Conservation (phyloP, 2,329 filamentous ascomycete genomes). For the Seiridium unicorne region DNA sequence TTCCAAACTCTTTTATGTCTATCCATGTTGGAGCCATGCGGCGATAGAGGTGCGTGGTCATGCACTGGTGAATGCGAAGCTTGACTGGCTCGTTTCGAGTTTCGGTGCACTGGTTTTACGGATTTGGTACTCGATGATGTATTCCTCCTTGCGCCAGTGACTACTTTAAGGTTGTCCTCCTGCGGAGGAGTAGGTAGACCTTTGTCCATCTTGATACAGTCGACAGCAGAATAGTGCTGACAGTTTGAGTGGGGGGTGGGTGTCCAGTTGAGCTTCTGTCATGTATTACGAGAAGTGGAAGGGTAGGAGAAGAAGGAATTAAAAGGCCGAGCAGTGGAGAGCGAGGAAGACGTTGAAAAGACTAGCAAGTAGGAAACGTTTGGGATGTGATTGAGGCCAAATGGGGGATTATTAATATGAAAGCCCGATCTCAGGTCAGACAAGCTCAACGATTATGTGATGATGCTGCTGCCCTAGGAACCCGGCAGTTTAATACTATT, state of each 20-base stretch:
- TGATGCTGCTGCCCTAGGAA: slow-evolving; percentile 12
- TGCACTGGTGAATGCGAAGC: slow-evolving; percentile 33
- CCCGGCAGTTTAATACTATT: slow-evolving; percentile 20
- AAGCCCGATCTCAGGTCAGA: slow-evolving; percentile 17
- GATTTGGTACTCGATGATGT: slow-evolving; percentile 40
- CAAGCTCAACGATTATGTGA: slow-evolving; percentile 31
- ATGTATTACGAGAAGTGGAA: not conserved
- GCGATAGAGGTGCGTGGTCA: slow-evolving; percentile 35
- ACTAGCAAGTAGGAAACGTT: not conserved
- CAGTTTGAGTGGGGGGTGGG: slow-evolving; percentile 7
- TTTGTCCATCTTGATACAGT: slow-evolving; percentile 43
- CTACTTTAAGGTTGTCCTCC: slow-evolving; percentile 30
- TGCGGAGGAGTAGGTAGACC: slow-evolving; percentile 52
- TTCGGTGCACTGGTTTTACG: slow-evolving; percentile 49
- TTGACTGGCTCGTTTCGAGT: slow-evolving; percentile 47
- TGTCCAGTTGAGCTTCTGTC: not conserved
- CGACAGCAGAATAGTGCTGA: slow-evolving; percentile 1
- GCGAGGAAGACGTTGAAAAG: not conserved
- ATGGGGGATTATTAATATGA: slow-evolving; percentile 29
- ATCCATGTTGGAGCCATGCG: slow-evolving; percentile 40
- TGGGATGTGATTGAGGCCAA: not conserved
- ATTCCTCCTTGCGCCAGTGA: slow-evolving; percentile 20
- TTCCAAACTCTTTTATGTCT: slow-evolving; percentile 67
- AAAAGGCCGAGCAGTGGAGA: not conserved
- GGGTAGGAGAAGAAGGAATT: not conserved